These are phyloP conservation scores for Penicillium malachiteum DNA, from an alignment of 495 filamentous ascomycete species.

Conservation along the genomic window DNA sequence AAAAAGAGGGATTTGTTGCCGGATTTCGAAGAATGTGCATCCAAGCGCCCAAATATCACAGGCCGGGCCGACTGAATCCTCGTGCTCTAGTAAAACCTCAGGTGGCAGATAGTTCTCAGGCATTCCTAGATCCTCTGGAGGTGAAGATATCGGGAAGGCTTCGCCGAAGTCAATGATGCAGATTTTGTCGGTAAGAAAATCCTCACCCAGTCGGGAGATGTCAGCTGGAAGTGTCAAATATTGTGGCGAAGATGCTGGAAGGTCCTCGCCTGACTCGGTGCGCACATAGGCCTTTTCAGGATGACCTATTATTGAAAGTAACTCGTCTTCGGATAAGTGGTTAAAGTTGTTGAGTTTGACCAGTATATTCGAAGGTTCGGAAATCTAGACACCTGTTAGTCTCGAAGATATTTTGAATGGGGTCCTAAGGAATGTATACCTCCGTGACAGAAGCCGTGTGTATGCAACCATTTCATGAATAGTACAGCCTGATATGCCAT, in stretches of 20 bases:
- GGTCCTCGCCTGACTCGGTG: not conserved
- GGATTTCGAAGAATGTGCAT: not conserved
- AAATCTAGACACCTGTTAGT: not conserved
- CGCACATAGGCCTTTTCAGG: not conserved
- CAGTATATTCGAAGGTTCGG: not conserved
- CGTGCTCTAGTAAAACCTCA: not conserved
- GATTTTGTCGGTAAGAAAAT: not conserved
- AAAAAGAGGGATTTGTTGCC: not conserved
- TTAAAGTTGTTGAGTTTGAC: not conserved
- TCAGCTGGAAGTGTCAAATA: not conserved
- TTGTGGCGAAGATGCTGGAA: not conserved
- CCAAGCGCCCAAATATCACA: not conserved
- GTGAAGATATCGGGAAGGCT: not conserved
- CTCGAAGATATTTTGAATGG: not conserved
- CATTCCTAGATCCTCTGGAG: not conserved
- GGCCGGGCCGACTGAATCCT: not conserved
- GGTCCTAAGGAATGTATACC: not conserved
- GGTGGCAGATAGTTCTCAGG: slow-evolving; percentile 1
- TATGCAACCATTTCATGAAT: not conserved
- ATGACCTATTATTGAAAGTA: not conserved
- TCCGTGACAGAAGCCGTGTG: not conserved
- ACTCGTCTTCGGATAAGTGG: not conserved
- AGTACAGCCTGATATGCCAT: not conserved
- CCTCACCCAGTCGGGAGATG: not conserved
- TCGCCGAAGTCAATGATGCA: not conserved